Conservation (phyloP, 345 rosid genomes). For the Draba incana region DNA sequence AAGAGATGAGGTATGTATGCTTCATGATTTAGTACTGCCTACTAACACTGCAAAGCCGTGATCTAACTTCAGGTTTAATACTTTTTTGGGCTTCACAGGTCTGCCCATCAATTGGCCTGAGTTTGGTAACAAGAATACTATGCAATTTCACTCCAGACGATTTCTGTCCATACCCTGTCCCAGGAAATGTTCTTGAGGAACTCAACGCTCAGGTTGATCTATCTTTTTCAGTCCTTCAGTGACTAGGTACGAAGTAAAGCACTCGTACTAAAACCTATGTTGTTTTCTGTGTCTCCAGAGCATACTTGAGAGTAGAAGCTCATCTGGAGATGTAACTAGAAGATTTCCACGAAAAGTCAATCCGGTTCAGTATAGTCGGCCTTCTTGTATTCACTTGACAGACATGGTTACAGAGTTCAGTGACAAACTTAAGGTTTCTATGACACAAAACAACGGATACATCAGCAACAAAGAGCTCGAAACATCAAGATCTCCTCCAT, state of each 20-base stretch:
- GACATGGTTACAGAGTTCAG: conserved; percentile 70
- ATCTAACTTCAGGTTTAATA: conserved; percentile 16
- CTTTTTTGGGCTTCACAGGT: conserved; percentile 51
- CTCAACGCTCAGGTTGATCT: conserved; percentile 79
- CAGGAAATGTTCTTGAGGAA: conserved; percentile 86
- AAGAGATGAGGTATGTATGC: conserved; percentile 66
- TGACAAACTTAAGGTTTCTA: conserved; percentile 44
- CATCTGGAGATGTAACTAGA: conserved; percentile 50
- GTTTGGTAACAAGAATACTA: conserved; percentile 74
- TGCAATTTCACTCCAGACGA: conserved; percentile 98
- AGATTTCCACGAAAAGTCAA: conserved; percentile 77
- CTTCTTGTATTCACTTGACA: conserved; percentile 56
- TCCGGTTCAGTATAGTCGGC: conserved; percentile 59
- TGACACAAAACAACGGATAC: conserved; percentile 66
- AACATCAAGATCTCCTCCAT: conserved; percentile 26
- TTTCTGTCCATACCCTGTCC: conserved; percentile 87
- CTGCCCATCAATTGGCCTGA: conserved; percentile 78
- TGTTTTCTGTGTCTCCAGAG: conserved; percentile 47
- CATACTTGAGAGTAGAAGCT: conserved; percentile 56
- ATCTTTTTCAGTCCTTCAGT: conserved; percentile 1
- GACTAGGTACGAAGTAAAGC: conserved; percentile 1
- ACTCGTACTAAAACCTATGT: conserved; percentile 3
- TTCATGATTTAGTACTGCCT: conserved; percentile 20
- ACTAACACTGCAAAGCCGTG: neutral
- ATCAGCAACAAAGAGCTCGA: conserved; percentile 73